Evolutionary conservation across 139 green algal species (phyloP), one percentile per base, ranked within the genome.

Genomic region (Volvox africanus): DNA sequence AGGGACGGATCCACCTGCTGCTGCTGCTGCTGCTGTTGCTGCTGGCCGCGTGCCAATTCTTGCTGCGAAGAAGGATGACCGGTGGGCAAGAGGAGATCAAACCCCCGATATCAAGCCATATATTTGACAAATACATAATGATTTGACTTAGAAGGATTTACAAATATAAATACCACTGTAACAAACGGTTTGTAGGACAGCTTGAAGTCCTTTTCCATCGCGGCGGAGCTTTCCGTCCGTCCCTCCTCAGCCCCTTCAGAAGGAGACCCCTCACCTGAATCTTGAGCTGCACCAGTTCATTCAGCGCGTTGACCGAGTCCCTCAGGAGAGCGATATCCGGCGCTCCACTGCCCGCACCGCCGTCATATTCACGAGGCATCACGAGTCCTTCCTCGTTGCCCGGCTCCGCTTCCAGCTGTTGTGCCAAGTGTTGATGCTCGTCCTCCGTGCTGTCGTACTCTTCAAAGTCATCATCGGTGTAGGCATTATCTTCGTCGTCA

Each of bases 211-310:
- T 55, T 55, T 55, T 55, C 44, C 44, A 55, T 55, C 44, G 9
- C 44, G 9, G 44, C 44, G 9, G 44, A 55, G 44, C 9, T 55
- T 9, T 5, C 44, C 44, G 9, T 5, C 44, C 44, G 9, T 55
- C 5, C 44, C 9, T 55, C 9, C 44, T 14, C 44, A 55, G 44
- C 44, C 9, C 44, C 5, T 55, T 55, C 5, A 55, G 44, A n/a
- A n/a, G n/a, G n/a, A n/a, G n/a, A n/a, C 9, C 9, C 44, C 44
- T 55, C 26, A 89, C 84, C 86, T 85, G 30, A 30, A 90, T 84
- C 55, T 90, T 90, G 14, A 90, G 35, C 32, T 90, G 73, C 32
- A 90, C 75, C 73, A 90, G 71, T 5, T 61, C 55, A 30, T 90
- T 76, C 37, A 90, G 86, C 30, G 86, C 75, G 30, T 65, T 37